Base-by-base conservation (phyloP, 441 rosid species). In the Viola pubescens region DNA sequence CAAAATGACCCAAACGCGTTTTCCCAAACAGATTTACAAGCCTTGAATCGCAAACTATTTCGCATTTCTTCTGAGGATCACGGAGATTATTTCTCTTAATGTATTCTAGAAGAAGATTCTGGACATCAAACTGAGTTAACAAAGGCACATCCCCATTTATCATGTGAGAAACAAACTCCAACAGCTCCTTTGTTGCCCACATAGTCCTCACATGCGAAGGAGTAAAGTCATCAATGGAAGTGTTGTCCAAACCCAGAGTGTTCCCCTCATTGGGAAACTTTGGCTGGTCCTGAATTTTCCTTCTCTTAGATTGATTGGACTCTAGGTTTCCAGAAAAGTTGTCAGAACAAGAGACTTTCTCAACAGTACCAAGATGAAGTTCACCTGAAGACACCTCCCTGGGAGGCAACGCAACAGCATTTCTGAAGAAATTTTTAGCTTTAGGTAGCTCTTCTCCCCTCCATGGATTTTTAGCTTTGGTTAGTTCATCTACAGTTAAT, bases 111-210 rank as follows among this genome's bases (percentile, higher is more conserved):
- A 94, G 62, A 66, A 94, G 99, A 45, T 59, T 62, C 70, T 88
- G 95, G 62, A 85, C 92, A 70, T 86, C 97, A 70, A 75, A 74
- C 74, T 71, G 81, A 51, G 98, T 77, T 57, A 87, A 59, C 56
- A 67, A 39, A 1, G 95, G 71, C 14, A 59, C 65, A 63, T 91
- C 90, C 51, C 97, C 99, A 61, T 84, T 75, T 77, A 60, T 88
- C 97, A 94, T 75, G 74, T 77, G 81, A 52, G 86, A 69, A 69
- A 94, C 94, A 77, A 94, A 84, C 70, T 88, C 97, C 78, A 88
- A 67, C 57, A 94, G 97, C 75, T 80, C 92, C 73, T 84, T 72
- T 56, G 99, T 85, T 7, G 94, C 99, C 91, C 99, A 94, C 57
- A 63, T 47, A 60, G 72, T 59, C 62, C 71, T 65, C 61, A 77